Conservation (phyloP, 106 monocot genomes). For the Agapanthus africanus region DNA sequence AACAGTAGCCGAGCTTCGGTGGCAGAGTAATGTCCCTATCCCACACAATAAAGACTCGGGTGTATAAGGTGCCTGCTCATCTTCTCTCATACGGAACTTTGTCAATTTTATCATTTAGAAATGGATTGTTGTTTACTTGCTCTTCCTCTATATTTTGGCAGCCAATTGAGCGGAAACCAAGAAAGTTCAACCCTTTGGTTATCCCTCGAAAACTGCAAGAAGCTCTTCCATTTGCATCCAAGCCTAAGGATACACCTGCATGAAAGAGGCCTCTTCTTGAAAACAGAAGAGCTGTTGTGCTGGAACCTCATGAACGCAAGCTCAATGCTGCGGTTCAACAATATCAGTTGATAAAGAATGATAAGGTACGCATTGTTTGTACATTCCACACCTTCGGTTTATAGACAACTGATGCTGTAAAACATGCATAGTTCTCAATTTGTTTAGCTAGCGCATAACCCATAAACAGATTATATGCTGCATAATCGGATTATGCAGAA, state of each 20-base stretch:
- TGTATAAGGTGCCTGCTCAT: slow-evolving; percentile 60
- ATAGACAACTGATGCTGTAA: too few species aligned
- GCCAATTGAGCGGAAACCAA: slow-evolving; percentile 79
- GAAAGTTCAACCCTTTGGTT: slow-evolving; percentile 80
- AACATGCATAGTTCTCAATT: too few species aligned
- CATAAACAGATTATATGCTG: too few species aligned
- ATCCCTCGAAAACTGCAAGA: slow-evolving; percentile 67
- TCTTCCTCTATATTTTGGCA: too few species aligned
- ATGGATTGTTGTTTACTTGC: too few species aligned
- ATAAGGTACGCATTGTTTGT: slow-evolving; percentile 92
- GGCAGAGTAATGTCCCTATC: slow-evolving; percentile 61
- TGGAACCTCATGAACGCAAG: slow-evolving; percentile 86
- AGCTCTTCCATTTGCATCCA: slow-evolving; percentile 82
- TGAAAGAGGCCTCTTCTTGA: slow-evolving; percentile 50
- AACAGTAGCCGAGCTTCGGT: slow-evolving; percentile 73
- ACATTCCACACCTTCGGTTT: too few species aligned
- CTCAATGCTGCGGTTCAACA: slow-evolving; percentile 63
- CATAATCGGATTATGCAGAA: too few species aligned
- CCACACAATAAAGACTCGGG: slow-evolving; percentile 84
- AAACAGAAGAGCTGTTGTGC: slow-evolving; percentile 65
- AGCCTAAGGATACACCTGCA: slow-evolving; percentile 53
- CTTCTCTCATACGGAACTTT: too few species aligned
- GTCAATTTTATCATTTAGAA: neutral
- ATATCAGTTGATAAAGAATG: slow-evolving; percentile 55
- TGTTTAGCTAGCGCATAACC: too few species aligned